A percentile compares a stretch with the other conserved stretches of the same genome.
Conservation (phyloP, 164 flowering plant species). For the Brasenia schreberi region DNA sequence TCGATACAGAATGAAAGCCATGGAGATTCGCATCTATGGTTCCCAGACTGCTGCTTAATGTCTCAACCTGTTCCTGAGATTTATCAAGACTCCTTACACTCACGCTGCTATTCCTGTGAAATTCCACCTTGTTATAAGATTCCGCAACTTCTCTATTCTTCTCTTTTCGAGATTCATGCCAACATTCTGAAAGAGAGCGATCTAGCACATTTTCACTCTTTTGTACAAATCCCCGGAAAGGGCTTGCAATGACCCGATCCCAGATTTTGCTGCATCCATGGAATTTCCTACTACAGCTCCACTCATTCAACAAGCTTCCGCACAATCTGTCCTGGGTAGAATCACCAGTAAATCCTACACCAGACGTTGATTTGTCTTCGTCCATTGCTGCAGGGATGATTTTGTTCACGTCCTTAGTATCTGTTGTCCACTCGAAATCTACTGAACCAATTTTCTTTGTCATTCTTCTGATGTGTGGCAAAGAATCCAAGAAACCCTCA, state of each 20-base stretch:
- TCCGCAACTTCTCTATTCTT: constrained; percentile 1
- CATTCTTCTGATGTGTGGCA: constrained; percentile 4
- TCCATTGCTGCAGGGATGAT: constrained; percentile 1
- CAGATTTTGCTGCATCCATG: constrained; percentile 11
- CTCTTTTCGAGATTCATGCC: constrained; percentile 5
- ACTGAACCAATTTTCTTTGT: constrained; percentile 4
- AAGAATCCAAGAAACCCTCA: not conserved
- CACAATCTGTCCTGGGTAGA: constrained; percentile 1
- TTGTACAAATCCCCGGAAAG: constrained; percentile 7
- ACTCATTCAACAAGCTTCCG: not conserved
- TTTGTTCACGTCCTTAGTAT: constrained; percentile 1
- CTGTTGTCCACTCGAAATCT: constrained; percentile 5
- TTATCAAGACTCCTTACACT: not conserved
- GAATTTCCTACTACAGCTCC: constrained; percentile 6
- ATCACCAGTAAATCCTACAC: not conserved
- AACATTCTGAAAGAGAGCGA: constrained; percentile 13
- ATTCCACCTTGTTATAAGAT: constrained; percentile 1
- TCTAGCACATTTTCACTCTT: constrained; percentile 9
- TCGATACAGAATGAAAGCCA: constrained; percentile 2
- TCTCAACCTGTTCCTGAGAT: constrained; percentile 1
- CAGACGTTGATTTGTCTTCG: constrained; percentile 1
- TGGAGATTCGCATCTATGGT: constrained; percentile 2
- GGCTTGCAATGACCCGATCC: constrained; percentile 9
- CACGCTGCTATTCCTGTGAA: constrained; percentile 1
- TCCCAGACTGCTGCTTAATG: not conserved